phyloP scores from a whole-genome alignment of 306 rosid species.

The Castanospermum australe region DNA sequence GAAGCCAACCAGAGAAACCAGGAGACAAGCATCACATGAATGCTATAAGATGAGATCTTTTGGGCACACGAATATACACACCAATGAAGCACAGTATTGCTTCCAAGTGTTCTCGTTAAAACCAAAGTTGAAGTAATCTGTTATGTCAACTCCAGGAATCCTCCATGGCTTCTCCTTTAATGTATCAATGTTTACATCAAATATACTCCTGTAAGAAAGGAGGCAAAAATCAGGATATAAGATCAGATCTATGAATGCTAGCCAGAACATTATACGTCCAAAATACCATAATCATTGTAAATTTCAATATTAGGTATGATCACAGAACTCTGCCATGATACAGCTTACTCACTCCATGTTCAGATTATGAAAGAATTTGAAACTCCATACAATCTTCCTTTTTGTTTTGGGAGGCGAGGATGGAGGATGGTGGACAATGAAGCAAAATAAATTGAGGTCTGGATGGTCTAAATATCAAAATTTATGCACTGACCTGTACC shows the following conservation, averaged over 20 bases:
- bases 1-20: slow-evolving; percentile 16
- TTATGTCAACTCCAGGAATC: slow-evolving; percentile 52
- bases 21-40: neutral
- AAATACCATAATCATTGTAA: neutral
- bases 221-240: slow-evolving; percentile 7
- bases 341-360: neutral
- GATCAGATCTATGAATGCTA: neutral
- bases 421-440: neutral
- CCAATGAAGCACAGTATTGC: slow-evolving; percentile 63
- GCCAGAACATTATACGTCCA: neutral
- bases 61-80: slow-evolving; percentile 31
- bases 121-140: slow-evolving; percentile 72
- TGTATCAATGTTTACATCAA: slow-evolving; percentile 53
- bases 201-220: slow-evolving; percentile 48
- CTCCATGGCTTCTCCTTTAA: slow-evolving; percentile 68
- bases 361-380: neutral
- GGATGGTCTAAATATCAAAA: neutral
- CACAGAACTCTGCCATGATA: neutral
- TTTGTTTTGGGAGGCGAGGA: neutral
- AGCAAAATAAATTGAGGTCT: neutral
- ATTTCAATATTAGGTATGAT: neutral
- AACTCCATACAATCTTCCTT: neutral
- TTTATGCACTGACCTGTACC: slow-evolving; percentile 59
- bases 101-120: slow-evolving; percentile 74
- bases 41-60: neutral